Evolutionary conservation across 1,284 basidiomycete species (phyloP).

Genomic region (Apiotrichum akiyoshidainum): DNA sequence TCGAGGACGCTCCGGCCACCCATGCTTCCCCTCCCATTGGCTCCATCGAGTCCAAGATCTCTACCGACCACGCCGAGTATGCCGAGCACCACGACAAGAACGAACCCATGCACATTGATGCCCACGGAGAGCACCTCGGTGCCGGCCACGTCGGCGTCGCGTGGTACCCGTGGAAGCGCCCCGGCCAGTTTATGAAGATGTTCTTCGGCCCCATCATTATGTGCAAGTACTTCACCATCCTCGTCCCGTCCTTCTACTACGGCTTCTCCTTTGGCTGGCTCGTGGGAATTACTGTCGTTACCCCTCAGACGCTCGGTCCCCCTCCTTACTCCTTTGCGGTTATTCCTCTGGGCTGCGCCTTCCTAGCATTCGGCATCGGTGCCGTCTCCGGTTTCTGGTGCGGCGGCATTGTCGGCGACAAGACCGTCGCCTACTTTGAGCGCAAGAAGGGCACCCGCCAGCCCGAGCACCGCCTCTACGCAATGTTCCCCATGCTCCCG

Average conservation of each 20-base stretch:
- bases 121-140: background rate
- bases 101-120: background rate
- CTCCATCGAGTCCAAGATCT: background rate
- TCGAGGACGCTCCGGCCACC: conserved; percentile 1
- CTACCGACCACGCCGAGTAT: background rate
- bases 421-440: conserved; percentile 36
- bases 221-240: conserved; percentile 27
- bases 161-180: background rate
- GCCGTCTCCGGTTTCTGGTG: conserved; percentile 44
- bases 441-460: conserved; percentile 37
- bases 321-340: conserved; percentile 43
- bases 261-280: conserved; percentile 44
- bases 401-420: conserved; percentile 44
- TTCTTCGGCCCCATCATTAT: background rate
- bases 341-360: conserved; percentile 39
- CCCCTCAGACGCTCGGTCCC: conserved; percentile 39
- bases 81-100: background rate
- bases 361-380: conserved; percentile 44
- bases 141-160: conserved; percentile 5
- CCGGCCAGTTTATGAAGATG: background rate
- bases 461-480: conserved; percentile 48
- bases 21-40: background rate
- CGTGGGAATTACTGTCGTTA: conserved; percentile 46
- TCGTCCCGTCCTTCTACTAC: conserved; percentile 43
- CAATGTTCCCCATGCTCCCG: conserved; percentile 22